Evolutionary conservation across 441 rosid genomes (phyloP).

Genomic region (Populus trichocarpa): DNA sequence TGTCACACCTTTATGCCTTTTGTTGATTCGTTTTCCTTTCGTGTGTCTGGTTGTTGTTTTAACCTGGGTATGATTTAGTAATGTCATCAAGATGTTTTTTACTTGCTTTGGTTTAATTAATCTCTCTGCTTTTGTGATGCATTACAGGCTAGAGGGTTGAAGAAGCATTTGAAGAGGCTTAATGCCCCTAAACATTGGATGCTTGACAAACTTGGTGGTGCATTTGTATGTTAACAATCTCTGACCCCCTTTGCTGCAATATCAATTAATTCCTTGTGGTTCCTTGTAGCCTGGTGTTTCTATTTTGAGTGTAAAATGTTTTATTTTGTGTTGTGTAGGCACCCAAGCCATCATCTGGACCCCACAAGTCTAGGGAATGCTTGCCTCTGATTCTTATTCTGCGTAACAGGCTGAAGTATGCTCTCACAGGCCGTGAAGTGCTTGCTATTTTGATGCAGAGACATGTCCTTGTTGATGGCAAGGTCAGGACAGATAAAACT

Average conservation of each 20-base stretch:
- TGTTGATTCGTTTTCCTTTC: too few species aligned
- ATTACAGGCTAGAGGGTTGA: slow-evolving; percentile 25
- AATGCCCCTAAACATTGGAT: slow-evolving; percentile 57
- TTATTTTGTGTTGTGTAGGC: background rate
- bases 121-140: too few species aligned
- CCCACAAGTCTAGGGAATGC: slow-evolving; percentile 78
- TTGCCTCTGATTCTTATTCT: slow-evolving; percentile 64
- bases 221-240: slow-evolving; percentile 46
- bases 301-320: background rate
- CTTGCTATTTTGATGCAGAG: background rate
- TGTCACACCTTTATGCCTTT: too few species aligned
- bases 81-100: too few species aligned
- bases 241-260: too few species aligned
- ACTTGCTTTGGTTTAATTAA: too few species aligned
- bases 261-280: background rate
- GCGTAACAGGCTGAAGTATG: slow-evolving; percentile 43
- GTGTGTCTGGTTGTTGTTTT: too few species aligned
- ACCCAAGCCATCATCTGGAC: slow-evolving; percentile 53
- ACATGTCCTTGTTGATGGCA: slow-evolving; percentile 63
- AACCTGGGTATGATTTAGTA: too few species aligned
- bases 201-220: slow-evolving; percentile 58
- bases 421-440: background rate
- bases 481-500: slow-evolving; percentile 75
- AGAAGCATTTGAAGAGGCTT: slow-evolving; percentile 31
- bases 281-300: background rate